Evolutionary conservation across 768 basidiomycete species (phyloP), one percentile per base, ranked within the genome.

Genomic region (Rhodosporidiobolus odoratus): DNA sequence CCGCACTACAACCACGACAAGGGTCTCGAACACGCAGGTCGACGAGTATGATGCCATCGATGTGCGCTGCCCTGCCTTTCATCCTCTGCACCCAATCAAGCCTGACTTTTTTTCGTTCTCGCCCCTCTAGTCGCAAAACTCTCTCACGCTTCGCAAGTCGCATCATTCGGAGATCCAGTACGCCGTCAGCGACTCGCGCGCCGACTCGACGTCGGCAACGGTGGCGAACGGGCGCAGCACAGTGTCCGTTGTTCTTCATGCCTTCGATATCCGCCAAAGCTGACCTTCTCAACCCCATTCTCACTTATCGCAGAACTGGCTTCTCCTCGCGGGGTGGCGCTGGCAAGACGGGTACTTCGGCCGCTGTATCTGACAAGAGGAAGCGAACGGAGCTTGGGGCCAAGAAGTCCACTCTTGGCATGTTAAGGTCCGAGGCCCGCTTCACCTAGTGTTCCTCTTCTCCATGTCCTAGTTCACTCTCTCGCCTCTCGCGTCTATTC

Each of bases 211-310:
- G 17, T 25, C 32, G 6, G 50, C 50, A 4, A 34, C 34, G 1
- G 21, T 37, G 8, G 48, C 48, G 13, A 64, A 64, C 25, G 56
- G 48, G 0, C 34, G 48, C 17, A 62, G 64, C 35, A 64, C 72
- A 13, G 68, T 73, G 72, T 73, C 19, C 59, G 72, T 68, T 19
- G 12, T 9, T 54, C n/a, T 58, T 65, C 41, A 19, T 56, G 7
- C 48, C 17, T 35, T 34, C 34, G 32, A 8, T 34, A 3, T 8
- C 23, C 27, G n/a, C 19, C 53, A 5, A 27, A 25, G 7, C 50
- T 59, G 19, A 34, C 47, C 48, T 7, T 40, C 62, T 9, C 15
- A 23, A 10, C 1, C 37, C 43, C 2, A 16, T 19, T 53, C 12
- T 40, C 25, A n/a, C n/a, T 25, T 7, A 8, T 9, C 48, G 35